phyloP scores from a whole-genome alignment of 2,329 filamentous ascomycete species.

The Knufia petricola region DNA sequence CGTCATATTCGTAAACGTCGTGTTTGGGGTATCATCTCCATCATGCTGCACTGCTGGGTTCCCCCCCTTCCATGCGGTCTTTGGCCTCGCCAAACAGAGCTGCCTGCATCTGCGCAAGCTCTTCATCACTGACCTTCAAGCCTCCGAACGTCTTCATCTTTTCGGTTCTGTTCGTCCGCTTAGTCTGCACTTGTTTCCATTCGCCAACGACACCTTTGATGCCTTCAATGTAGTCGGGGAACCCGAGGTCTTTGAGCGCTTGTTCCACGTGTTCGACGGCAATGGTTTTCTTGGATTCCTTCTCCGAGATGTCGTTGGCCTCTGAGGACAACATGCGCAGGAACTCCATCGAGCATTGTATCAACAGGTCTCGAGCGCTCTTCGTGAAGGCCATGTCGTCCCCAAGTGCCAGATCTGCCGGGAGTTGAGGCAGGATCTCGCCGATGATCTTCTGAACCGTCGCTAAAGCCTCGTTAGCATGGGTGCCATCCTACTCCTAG shows the following conservation, averaged over 20 bases:
- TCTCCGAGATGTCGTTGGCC: constrained; percentile 97
- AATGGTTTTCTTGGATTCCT: constrained; percentile 98
- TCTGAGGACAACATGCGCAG: constrained; percentile 98
- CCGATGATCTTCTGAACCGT: constrained; percentile 78
- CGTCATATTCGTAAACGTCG: not conserved
- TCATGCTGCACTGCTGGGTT: constrained; percentile 7
- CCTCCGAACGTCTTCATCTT: constrained; percentile 97
- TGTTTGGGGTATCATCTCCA: constrained; percentile 7
- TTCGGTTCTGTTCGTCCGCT: constrained; percentile 51
- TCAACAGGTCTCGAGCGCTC: constrained; percentile 86
- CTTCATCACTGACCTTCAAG: constrained; percentile 84
- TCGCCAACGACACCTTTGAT: constrained; percentile 79
- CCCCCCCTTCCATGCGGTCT: constrained; percentile 41
- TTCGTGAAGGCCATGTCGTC: constrained; percentile 61
- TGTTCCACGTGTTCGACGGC: constrained; percentile 96
- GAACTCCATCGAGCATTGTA: constrained; percentile 98
- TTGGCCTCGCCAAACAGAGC: constrained; percentile 80
- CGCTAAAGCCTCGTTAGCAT: constrained; percentile 34
- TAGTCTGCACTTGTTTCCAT: constrained; percentile 89
- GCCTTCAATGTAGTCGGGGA: constrained; percentile 81
- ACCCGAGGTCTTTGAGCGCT: constrained; percentile 84
- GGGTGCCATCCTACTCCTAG: too few relatives aligned
- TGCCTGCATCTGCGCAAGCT: constrained; percentile 78
- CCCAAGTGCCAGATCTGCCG: constrained; percentile 40
- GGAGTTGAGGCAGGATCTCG: constrained; percentile 63